These are phyloP conservation scores for Penicillium brevicompactum DNA, from an alignment of 2,329 filamentous ascomycete genomes.

Conservation along the genomic window DNA sequence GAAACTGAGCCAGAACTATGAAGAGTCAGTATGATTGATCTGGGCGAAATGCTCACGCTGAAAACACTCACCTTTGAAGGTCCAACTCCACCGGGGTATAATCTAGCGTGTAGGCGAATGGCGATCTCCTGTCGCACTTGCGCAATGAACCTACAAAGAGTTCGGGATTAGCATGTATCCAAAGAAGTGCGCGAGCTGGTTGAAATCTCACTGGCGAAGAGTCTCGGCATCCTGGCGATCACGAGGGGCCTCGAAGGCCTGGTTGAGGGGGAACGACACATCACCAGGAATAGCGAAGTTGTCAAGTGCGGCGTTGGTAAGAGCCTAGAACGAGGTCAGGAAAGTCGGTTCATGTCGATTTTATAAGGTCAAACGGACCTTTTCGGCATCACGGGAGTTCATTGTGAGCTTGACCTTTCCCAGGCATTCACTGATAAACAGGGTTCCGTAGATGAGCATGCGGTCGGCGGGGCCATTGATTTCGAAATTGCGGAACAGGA, in stretches of 20 bases:
- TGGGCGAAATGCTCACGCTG: neutral
- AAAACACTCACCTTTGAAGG: conserved; percentile 60
- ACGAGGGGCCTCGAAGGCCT: conserved; percentile 88
- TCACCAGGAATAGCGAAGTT: conserved; percentile 95
- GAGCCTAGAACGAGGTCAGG: conserved; percentile 61
- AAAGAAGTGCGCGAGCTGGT: neutral
- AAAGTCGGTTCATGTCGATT: neutral
- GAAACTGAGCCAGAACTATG: conserved; percentile 97
- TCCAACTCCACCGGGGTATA: conserved; percentile 75
- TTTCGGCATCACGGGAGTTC: conserved; percentile 66
- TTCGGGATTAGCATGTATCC: conserved; percentile 1
- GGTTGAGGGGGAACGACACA: conserved; percentile 88
- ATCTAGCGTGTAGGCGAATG: conserved; percentile 74
- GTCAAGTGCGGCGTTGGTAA: conserved; percentile 89
- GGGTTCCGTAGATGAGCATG: conserved; percentile 92
- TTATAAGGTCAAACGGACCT: conserved; percentile 44
- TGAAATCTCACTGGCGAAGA: conserved; percentile 70
- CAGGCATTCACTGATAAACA: conserved; percentile 90
- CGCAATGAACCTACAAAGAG: conserved; percentile 58
- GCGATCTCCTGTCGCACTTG: conserved; percentile 95
- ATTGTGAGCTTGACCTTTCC: conserved; percentile 80
- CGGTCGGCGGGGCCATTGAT: conserved; percentile 95
- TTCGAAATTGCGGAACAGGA: conserved; percentile 99
- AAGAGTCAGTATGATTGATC: conserved; percentile 21
- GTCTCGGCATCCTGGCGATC: conserved; percentile 88